Base-by-base conservation (phyloP, 441 rosid genomes). In the Arabidopsis lyrata region DNA sequence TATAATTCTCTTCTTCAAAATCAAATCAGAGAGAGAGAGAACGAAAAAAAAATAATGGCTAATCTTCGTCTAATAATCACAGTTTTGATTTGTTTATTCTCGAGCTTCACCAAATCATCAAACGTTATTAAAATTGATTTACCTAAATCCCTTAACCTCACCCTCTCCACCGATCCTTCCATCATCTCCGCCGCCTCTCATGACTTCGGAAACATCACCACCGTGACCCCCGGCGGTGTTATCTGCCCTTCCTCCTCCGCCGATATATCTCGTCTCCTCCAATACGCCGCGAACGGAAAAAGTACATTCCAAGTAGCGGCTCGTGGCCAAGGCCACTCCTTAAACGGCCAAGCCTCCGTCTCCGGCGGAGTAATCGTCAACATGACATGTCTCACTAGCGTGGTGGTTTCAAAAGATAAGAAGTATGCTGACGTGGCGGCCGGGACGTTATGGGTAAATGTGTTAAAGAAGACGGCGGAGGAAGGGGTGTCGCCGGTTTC, bases 381-480 rank as follows among this genome's bases (percentile, higher is more conserved):
- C 82, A 94, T 92, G 97, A 83, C 91, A n/a, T 78, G 90, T 18
- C 80, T 72, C 41, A 56, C 88, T 67, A 10, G 71, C 53, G 20
- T 84, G 5, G 74, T 73, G 16, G 53, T 11, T 27, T 64, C 70
- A 29, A 20, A 71, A n/a, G 88, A 85, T 4, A 73, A 55, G 36
- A 60, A 18, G 29, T 83, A 74, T 47, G 82, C 84, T 8, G 91
- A 90, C 49, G 95, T 94, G 61, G 84, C 88, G 15, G 97, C 85
- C 3, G 99, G 97, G 80, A 84, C 94, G 81, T 84, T 94, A 82
- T 92, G 97, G 97, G 92, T 87, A 74, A 84, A 90, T 63, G 86
- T 89, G 41, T 65, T 92, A 4, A 67, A 31, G 65, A 70, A 75
- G 16, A 90, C 97, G 35, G 75, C 65, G 35, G 38, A 22, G 52